These are phyloP conservation scores for Sporobolomyces roseus DNA, from an alignment of 768 basidiomycete genomes.

Conservation along the genomic window DNA sequence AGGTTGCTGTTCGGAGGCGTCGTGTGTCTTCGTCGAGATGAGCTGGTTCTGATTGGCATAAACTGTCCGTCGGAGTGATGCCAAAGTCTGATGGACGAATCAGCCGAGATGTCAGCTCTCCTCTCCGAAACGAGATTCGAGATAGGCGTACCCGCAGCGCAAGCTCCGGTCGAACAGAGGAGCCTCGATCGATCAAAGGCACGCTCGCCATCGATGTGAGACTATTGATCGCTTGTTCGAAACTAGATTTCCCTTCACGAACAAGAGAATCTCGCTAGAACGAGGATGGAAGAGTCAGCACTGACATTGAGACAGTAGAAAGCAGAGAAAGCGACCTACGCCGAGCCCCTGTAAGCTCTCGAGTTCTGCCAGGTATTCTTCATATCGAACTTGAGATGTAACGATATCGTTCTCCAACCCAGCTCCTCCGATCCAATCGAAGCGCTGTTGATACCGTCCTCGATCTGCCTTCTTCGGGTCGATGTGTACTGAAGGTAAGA, in stretches of 20 bases:
- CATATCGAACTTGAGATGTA: not conserved
- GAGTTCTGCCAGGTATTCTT: not conserved
- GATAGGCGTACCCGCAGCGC: not conserved
- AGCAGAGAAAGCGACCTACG: not conserved
- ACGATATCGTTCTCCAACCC: not conserved
- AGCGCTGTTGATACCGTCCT: conserved; percentile 15
- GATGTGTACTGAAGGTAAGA: not conserved
- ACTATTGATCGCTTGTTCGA: not conserved
- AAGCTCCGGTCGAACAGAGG: not conserved
- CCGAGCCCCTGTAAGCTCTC: too few species aligned
- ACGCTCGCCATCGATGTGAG: not conserved
- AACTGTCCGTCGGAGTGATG: conserved; percentile 4
- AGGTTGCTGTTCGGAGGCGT: too few species aligned
- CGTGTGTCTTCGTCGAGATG: too few species aligned
- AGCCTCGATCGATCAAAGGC: not conserved
- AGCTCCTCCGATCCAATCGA: conserved; percentile 19
- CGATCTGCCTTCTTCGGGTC: not conserved
- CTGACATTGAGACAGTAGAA: not conserved
- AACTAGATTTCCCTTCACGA: not conserved
- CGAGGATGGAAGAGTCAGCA: not conserved
- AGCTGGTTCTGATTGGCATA: not conserved
- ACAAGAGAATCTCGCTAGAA: not conserved
- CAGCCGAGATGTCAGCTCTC: not conserved
- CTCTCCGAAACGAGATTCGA: not conserved
- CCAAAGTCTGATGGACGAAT: not conserved